Evolutionary conservation across 2,329 filamentous ascomycete genomes (phyloP), one percentile per base, ranked within the genome.

Genomic region (Hymenoscyphus infarciens): DNA sequence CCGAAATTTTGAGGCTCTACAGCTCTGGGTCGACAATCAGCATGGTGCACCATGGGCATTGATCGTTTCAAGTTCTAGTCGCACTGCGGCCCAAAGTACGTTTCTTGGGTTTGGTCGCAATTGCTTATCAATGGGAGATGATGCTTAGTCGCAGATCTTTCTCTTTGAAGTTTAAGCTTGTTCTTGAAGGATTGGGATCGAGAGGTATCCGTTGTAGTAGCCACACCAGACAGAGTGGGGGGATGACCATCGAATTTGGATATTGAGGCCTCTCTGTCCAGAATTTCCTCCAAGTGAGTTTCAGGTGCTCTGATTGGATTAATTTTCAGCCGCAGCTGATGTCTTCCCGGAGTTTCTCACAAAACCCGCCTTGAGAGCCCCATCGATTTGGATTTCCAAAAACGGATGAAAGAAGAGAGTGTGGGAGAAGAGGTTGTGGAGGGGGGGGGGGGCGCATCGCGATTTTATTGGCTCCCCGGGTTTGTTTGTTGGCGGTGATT

Each of bases 291-390:
- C 35, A 38, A 16, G 16, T 38, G 35, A 38, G 13, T 15, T 38
- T 38, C 13, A 5, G 13, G 11, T 38, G 35, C 13, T 38, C 35
- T 49, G 42, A 57, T 57, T 45, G 10, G 54, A 56, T 19, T 57
- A 7, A 5, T 27, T 57, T n/a, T 59, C 61, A 62, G 61, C 61
- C 56, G 61, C 57, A 59, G 56, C 61, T 62, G 61, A 59, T 53
- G 22, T 16, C 27, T 56, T 22, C 33, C 42, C 19, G n/a, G 42
- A 49, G 42, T 3, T 8, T 49, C 19, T 22, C 35, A 38, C 35
- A 38, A 38, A 13, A 11, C 10, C 19, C 39, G 39, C n/a, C 16
- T 22, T n/a, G 16, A n/a, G 39, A 19, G 39, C 39, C 39, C 39
- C 39, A 45, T 45, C 39, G 22, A 1, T n/a, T 45, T 45, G 39